phyloP scores from a whole-genome alignment of 257 asterid species.

The Nicotiana undulata region DNA sequence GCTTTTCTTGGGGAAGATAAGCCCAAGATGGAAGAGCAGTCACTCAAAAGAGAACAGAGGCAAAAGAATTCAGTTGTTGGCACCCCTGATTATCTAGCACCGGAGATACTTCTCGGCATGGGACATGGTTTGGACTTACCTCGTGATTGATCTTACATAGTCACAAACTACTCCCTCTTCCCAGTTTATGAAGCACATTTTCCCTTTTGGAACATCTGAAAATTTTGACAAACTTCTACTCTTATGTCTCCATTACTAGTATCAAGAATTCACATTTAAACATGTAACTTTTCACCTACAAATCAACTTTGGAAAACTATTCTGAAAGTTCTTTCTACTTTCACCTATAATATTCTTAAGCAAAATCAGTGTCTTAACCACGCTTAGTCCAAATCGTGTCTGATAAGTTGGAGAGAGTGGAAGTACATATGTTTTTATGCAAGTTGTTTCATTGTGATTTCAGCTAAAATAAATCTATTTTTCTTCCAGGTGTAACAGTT shows the following conservation, averaged over 20 bases:
- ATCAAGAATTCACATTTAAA: not conserved
- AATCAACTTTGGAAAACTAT: not conserved
- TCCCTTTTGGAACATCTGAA: not conserved
- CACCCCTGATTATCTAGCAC: slow-evolving; percentile 98
- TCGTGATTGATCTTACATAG: slow-evolving; percentile 8
- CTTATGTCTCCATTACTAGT: not conserved
- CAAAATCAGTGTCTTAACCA: not conserved
- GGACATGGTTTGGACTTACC: slow-evolving; percentile 72
- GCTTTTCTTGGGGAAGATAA: slow-evolving; percentile 63
- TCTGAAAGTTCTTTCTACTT: not conserved
- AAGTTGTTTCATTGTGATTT: not conserved
- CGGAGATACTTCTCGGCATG: slow-evolving; percentile 98
- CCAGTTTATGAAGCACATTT: not conserved
- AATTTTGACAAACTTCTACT: not conserved
- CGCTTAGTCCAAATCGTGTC: not conserved
- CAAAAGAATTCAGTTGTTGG: slow-evolving; percentile 80
- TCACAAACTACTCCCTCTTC: slow-evolving; percentile 2
- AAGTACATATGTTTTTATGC: not conserved
- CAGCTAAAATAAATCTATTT: not conserved
- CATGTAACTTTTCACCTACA: not conserved
- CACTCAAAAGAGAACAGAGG: slow-evolving; percentile 62
- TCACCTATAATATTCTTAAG: not conserved
- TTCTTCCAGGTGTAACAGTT: slow-evolving; percentile 65
- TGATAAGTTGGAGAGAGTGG: not conserved
- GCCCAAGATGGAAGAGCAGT: slow-evolving; percentile 37